Conservation (phyloP, 306 rosid genomes). For the Pueraria montana region DNA sequence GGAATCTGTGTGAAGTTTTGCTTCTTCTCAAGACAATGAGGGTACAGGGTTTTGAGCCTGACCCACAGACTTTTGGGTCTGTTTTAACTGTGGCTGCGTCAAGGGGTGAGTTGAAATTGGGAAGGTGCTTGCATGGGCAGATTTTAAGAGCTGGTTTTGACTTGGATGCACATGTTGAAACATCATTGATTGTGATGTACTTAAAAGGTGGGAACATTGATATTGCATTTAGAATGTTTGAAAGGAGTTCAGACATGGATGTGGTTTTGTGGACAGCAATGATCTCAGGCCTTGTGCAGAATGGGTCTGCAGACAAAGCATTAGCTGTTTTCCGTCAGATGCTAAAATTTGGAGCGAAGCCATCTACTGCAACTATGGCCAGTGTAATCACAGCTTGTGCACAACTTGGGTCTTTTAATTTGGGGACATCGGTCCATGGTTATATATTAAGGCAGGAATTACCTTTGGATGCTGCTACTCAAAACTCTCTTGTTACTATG, state of each 20-base stretch:
- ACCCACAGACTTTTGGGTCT: constrained; percentile 64
- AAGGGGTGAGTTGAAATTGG: constrained; percentile 62
- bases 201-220: constrained; percentile 64
- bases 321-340: constrained; percentile 59
- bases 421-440: constrained; percentile 72
- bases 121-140: constrained; percentile 72
- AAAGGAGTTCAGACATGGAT: constrained; percentile 58
- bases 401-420: constrained; percentile 60
- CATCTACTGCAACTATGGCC: constrained; percentile 73
- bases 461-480: constrained; percentile 66
- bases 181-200: constrained; percentile 69
- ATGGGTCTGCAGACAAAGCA: constrained; percentile 66
- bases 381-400: constrained; percentile 78
- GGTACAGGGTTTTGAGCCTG: constrained; percentile 58
- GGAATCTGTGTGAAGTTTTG: constrained; percentile 55
- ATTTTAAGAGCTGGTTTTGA: constrained; percentile 68
- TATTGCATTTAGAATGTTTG: constrained; percentile 66
- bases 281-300: constrained; percentile 85
- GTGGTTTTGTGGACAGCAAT: constrained; percentile 81
- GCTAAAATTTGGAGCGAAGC: constrained; percentile 62
- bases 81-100: constrained; percentile 61
- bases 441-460: constrained; percentile 66
- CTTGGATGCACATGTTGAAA: constrained; percentile 65
- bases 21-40: constrained; percentile 60
- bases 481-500: constrained; percentile 81